These are phyloP conservation scores for Annona squamosa DNA, from an alignment of 164 flowering plant species.

Conservation along the genomic window DNA sequence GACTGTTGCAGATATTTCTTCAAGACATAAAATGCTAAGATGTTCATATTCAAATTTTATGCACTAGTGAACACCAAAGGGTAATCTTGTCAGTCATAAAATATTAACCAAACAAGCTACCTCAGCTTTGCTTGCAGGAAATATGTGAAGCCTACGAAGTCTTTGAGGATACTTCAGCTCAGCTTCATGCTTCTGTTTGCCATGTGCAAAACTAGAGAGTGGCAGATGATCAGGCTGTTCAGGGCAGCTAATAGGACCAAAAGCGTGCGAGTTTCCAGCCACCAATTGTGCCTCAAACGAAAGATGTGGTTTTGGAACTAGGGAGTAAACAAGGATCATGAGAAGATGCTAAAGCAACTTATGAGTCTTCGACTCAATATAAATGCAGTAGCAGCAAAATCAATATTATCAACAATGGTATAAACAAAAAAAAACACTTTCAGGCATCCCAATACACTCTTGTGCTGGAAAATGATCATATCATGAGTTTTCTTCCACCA, in stretches of 20 bases:
- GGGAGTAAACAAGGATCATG: conserved; percentile 7
- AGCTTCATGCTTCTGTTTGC: conserved; percentile 84
- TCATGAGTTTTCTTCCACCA: too few species aligned
- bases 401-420: too few species aligned
- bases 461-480: too few species aligned
- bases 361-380: neutral
- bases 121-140: conserved; percentile 79
- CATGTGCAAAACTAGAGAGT: conserved; percentile 14
- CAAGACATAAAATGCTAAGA: too few species aligned
- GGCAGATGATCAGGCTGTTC: conserved; percentile 56
- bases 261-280: conserved; percentile 77
- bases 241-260: conserved; percentile 73
- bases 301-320: conserved; percentile 92
- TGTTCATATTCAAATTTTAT: too few species aligned
- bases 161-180: conserved; percentile 83
- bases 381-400: too few species aligned
- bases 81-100: neutral
- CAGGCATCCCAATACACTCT: too few species aligned
- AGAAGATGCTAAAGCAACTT: neutral
- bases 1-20: too few species aligned
- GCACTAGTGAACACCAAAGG: too few species aligned
- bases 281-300: conserved; percentile 95
- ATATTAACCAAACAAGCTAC: conserved; percentile 18
- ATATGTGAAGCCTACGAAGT: conserved; percentile 77
- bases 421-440: too few species aligned